Evolutionary conservation across 768 basidiomycete genomes (phyloP).

Genomic region (Lepiota brunneoincarnata): DNA sequence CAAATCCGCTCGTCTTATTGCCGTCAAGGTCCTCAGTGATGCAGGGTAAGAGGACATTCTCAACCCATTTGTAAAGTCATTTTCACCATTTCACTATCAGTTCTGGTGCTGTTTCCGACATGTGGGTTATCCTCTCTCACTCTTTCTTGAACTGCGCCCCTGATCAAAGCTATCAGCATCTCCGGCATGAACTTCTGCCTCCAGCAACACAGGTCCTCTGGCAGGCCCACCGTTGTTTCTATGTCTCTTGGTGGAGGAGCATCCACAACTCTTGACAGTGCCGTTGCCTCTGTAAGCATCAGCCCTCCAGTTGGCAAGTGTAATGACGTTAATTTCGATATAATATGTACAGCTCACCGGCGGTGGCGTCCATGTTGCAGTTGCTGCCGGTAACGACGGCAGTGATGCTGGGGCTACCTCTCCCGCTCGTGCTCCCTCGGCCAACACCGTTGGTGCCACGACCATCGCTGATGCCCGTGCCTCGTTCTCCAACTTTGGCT

Average conservation of each 20-base stretch:
- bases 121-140: not conserved
- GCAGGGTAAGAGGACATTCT: conserved; percentile 18
- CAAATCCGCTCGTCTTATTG: conserved; percentile 31
- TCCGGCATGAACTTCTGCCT: conserved; percentile 32
- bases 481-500: conserved; percentile 41
- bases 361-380: conserved; percentile 28
- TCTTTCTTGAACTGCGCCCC: too few relatives aligned
- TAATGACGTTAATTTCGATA: not conserved
- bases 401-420: conserved; percentile 27
- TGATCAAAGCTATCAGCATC: conserved; percentile 17
- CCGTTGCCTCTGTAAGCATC: conserved; percentile 23
- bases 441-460: conserved; percentile 38
- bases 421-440: conserved; percentile 33
- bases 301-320: too few relatives aligned
- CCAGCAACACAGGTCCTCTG: conserved; percentile 15
- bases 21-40: conserved; percentile 39
- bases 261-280: conserved; percentile 27
- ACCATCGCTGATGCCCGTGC: conserved; percentile 32
- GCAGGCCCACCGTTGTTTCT: conserved; percentile 29
- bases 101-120: conserved; percentile 9
- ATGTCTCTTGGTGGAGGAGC: conserved; percentile 35
- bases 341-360: conserved; percentile 21
- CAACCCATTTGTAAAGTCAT: not conserved
- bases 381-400: conserved; percentile 35
- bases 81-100: not conserved